These are phyloP conservation scores for Fagus crenata DNA, from an alignment of 306 rosid species.

Conservation along the genomic window DNA sequence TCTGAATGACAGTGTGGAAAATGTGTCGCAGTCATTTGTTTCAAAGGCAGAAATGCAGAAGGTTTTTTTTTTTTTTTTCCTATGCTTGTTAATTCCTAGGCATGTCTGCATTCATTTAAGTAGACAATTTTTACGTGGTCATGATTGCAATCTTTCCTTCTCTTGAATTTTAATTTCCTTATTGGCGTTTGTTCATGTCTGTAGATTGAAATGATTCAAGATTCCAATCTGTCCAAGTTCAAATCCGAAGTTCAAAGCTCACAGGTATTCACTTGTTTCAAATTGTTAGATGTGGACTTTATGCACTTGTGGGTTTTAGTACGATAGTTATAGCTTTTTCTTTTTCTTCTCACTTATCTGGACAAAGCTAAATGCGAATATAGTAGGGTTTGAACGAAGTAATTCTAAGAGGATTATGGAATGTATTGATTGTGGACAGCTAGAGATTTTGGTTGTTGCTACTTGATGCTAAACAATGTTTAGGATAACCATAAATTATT, in stretches of 20 bases:
- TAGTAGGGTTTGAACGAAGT: background rate
- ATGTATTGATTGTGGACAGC: background rate
- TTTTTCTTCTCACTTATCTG: background rate
- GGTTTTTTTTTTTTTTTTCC: conserved; percentile 35
- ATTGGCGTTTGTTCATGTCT: conserved; percentile 15
- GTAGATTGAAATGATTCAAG: conserved; percentile 77
- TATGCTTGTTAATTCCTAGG: background rate
- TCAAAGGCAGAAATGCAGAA: conserved; percentile 87
- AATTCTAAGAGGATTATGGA: background rate
- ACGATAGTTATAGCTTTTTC: background rate
- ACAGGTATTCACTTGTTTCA: conserved; percentile 52
- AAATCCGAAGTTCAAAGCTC: conserved; percentile 92
- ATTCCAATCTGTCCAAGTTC: conserved; percentile 76
- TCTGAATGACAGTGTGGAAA: conserved; percentile 79
- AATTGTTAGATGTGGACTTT: background rate
- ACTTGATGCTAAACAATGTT: background rate
- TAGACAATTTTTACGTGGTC: background rate
- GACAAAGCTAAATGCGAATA: background rate
- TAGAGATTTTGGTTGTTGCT: background rate
- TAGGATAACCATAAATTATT: background rate
- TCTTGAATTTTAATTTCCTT: background rate
- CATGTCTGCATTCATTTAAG: background rate
- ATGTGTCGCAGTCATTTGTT: conserved; percentile 73
- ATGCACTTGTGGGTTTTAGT: conserved; percentile 2
- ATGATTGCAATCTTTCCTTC: background rate